phyloP scores from a whole-genome alignment of 768 basidiomycete species.

The Albatrellus ellisii region DNA sequence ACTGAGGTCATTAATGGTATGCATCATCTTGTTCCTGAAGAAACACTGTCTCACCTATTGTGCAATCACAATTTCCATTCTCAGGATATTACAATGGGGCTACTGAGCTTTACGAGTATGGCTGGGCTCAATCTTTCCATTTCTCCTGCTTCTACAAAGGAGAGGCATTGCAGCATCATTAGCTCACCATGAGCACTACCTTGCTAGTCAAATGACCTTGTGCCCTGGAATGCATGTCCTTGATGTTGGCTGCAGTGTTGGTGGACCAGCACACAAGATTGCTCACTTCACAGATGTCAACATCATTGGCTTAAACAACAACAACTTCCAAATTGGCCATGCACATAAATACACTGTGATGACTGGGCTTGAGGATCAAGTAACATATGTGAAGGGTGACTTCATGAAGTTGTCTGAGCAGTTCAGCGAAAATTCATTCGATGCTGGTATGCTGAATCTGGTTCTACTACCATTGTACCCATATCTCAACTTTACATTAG shows the following conservation, averaged over 20 bases:
- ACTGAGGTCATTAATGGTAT: constrained; percentile 89
- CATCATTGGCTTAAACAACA: constrained; percentile 88
- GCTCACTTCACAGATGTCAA: constrained; percentile 77
- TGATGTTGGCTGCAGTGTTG: constrained; percentile 96
- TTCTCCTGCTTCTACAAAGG: constrained; percentile 96
- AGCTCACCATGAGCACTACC: constrained; percentile 96
- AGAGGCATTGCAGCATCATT: constrained; percentile 64
- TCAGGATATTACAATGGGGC: constrained; percentile 94
- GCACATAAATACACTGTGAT: constrained; percentile 70
- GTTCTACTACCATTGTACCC: not conserved
- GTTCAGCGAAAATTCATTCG: constrained; percentile 88
- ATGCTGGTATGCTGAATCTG: constrained; percentile 57
- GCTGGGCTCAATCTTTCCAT: constrained; percentile 87
- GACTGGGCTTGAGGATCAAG: constrained; percentile 61
- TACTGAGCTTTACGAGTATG: constrained; percentile 91
- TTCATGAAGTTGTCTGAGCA: constrained; percentile 90
- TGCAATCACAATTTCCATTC: not conserved
- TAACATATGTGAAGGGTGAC: constrained; percentile 83
- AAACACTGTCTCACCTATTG: not conserved
- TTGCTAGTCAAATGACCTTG: constrained; percentile 74
- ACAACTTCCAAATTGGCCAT: constrained; percentile 86
- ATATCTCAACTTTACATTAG: constrained; percentile 23
- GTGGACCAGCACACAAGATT: constrained; percentile 92
- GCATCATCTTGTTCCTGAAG: constrained; percentile 12
- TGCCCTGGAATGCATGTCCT: constrained; percentile 89